Percentiles rank a stretch among this genome's conserved stretches.
Conservation (phyloP, 1,139 yeast genomes). For the Chernovozyma sophiae-reginae region DNA sequence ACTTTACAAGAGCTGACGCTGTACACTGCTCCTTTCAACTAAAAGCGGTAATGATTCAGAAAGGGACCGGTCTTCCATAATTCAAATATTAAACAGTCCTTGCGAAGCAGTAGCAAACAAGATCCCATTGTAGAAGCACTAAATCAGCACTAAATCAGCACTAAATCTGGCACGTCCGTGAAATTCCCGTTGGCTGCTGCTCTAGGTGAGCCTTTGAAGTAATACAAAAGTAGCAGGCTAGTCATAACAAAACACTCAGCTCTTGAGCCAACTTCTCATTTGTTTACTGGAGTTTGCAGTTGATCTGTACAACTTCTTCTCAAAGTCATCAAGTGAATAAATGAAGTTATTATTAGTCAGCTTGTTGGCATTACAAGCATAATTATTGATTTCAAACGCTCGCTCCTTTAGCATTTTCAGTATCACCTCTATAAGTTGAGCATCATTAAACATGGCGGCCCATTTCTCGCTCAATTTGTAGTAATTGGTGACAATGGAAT, state of each 20-base stretch:
- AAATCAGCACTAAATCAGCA: no score
- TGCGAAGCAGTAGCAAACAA: no score
- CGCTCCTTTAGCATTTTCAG: conserved; percentile 57
- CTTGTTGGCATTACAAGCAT: conserved; percentile 54
- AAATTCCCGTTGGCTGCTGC: no score
- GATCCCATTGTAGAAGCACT: no score
- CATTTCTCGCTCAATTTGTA: conserved; percentile 70
- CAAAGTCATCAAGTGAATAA: conserved; percentile 71
- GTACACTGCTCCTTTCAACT: no score
- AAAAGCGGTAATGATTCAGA: no score
- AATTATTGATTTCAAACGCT: conserved; percentile 66
- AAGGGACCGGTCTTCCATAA: no score
- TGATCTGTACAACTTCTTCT: conserved; percentile 52
- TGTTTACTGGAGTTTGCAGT: conserved; percentile 62
- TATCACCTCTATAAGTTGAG: conserved; percentile 53
- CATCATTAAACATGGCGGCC: conserved; percentile 65
- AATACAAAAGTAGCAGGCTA: no score
- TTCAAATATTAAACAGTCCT: no score
- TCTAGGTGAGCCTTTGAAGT: no score
- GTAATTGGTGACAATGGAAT: conserved; percentile 62
- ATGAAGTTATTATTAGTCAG: conserved; percentile 49
- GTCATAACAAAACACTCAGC: conserved; percentile 9
- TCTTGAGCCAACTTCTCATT: conserved; percentile 56
- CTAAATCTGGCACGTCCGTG: no score
- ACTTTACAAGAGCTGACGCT: no score